These are phyloP conservation scores for Sarcomyxa edulis DNA, from an alignment of 768 basidiomycete species.

Conservation along the genomic window DNA sequence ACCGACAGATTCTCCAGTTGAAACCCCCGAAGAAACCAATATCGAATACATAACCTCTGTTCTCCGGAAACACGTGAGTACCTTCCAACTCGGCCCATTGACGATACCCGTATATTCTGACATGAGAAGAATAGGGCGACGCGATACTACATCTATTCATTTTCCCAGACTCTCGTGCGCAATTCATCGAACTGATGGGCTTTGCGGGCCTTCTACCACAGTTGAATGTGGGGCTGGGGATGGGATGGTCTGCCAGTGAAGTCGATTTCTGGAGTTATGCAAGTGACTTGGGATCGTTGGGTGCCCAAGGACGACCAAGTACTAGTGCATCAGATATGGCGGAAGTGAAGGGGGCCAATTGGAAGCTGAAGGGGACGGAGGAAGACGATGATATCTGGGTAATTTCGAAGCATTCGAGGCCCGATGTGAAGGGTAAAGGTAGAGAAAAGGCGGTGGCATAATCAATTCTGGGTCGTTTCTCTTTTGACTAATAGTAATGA, in stretches of 20 bases:
- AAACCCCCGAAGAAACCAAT: too few relatives aligned
- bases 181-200: constrained; percentile 53
- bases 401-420: too few relatives aligned
- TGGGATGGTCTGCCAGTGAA: constrained; percentile 27
- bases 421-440: too few relatives aligned
- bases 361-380: too few relatives aligned
- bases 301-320: too few relatives aligned
- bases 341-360: too few relatives aligned
- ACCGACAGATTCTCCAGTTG: constrained; percentile 25
- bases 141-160: constrained; percentile 56
- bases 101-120: background rate
- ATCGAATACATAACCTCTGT: constrained; percentile 44
- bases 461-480: too few relatives aligned
- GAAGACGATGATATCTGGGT: too few relatives aligned
- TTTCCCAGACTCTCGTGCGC: constrained; percentile 71
- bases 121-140: constrained; percentile 36
- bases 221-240: constrained; percentile 24
- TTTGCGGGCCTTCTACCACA: constrained; percentile 38
- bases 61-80: constrained; percentile 55
- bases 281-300: constrained; percentile 10
- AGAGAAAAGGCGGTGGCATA: too few relatives aligned
- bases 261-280: constrained; percentile 71
- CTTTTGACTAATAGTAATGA: too few relatives aligned
- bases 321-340: too few relatives aligned
- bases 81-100: background rate